Conservation (phyloP, 805 yeast species). For the Myxozyma mucilagina region DNA sequence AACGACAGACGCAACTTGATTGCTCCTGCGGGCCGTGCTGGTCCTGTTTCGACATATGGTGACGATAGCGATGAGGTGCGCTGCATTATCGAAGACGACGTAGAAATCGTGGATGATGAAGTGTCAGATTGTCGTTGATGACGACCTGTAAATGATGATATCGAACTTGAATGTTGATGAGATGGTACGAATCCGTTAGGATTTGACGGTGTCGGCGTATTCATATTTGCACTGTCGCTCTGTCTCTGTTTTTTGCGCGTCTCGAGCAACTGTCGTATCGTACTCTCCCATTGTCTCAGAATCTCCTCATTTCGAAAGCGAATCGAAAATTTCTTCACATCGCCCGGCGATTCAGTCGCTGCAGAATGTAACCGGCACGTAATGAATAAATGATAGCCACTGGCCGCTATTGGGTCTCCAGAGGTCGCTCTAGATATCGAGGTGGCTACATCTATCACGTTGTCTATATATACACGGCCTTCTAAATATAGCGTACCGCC, state of each 20-base stretch:
- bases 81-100: slow-evolving; percentile 9
- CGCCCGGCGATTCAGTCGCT: slow-evolving; percentile 59
- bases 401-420: slow-evolving; percentile 31
- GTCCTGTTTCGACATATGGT: slow-evolving; percentile 1
- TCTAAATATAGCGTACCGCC: slow-evolving; percentile 54
- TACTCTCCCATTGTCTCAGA: slow-evolving; percentile 72
- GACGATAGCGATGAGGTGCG: slow-evolving; percentile 6
- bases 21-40: slow-evolving; percentile 20
- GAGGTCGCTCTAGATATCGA: slow-evolving; percentile 28
- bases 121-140: slow-evolving; percentile 10
- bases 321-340: slow-evolving; percentile 80
- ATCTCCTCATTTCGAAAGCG: slow-evolving; percentile 81
- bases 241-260: slow-evolving; percentile 4
- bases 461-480: slow-evolving; percentile 79
- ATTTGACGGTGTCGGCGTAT: slow-evolving; percentile 5
- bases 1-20: slow-evolving; percentile 42
- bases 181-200: slow-evolving; percentile 11
- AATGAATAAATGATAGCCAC: slow-evolving; percentile 26
- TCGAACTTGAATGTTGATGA: slow-evolving; percentile 6
- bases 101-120: slow-evolving; percentile 1
- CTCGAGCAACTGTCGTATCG: slow-evolving; percentile 37
- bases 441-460: slow-evolving; percentile 50
- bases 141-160: neutral
- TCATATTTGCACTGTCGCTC: neutral
- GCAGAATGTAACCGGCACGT: slow-evolving; percentile 35